Percentiles rank a stretch among this genome's conserved stretches.
Evolutionary conservation across 768 basidiomycete species (phyloP).

Genomic region (Russula compacta): DNA sequence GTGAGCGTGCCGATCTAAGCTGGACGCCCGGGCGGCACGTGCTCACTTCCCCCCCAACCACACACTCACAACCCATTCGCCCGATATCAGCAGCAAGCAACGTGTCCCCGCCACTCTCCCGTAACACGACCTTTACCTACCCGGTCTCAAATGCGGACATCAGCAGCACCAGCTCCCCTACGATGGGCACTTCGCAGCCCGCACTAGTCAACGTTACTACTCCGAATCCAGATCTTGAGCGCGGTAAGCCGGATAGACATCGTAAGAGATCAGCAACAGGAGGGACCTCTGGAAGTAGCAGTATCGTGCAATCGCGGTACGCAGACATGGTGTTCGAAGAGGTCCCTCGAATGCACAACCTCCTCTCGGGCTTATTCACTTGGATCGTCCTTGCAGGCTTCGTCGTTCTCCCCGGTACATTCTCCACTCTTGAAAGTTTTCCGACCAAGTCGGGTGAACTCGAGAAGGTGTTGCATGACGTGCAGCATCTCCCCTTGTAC

Average conservation of each 20-base stretch:
- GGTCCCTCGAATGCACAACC: not conserved
- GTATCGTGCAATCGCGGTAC: not conserved
- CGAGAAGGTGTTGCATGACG: not conserved
- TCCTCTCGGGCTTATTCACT: conserved; percentile 10
- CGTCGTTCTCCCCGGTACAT: conserved; percentile 15
- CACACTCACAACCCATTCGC: not conserved
- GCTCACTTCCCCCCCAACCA: not conserved
- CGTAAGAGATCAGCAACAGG: not conserved
- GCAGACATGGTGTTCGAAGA: conserved; percentile 8
- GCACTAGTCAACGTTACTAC: not conserved
- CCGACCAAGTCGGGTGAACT: not conserved
- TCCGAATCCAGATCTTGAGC: not conserved
- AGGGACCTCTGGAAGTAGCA: not conserved
- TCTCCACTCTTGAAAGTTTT: not conserved
- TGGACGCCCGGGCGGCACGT: not conserved
- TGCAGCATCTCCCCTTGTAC: conserved; percentile 10
- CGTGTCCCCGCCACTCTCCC: not conserved
- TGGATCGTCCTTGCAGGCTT: conserved; percentile 17
- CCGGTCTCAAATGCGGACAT: not conserved
- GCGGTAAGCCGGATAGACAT: not conserved
- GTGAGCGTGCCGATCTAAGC: not conserved
- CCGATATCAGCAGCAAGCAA: not conserved
- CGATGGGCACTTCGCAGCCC: not conserved
- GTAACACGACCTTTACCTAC: not conserved
- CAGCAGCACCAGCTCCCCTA: not conserved